phyloP scores from a whole-genome alignment of 2,329 filamentous ascomycete genomes.

The Lasiodiplodia sp. region DNA sequence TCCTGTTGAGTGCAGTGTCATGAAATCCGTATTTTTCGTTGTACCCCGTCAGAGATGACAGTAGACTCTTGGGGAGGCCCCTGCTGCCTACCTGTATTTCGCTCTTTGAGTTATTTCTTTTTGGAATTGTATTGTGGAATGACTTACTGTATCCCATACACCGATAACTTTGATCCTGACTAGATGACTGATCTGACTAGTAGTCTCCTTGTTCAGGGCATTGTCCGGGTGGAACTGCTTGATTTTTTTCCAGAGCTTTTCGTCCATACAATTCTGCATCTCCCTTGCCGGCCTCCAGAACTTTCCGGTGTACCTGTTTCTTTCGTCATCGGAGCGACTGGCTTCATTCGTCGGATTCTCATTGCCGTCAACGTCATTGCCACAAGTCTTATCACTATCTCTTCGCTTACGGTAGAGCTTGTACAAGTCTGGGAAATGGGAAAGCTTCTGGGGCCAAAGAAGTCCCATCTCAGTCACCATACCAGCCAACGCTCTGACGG shows the following conservation, averaged over 20 bases:
- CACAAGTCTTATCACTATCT: neutral
- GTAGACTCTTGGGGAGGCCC: neutral
- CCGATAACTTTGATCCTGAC: constrained; percentile 52
- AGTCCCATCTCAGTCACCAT: constrained; percentile 57
- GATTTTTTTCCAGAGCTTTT: neutral
- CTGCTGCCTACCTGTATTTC: constrained; percentile 20
- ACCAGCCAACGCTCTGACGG: constrained; percentile 48
- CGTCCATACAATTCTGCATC: neutral
- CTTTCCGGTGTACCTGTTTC: neutral
- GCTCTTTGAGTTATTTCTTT: constrained; percentile 34
- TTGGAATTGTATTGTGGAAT: neutral
- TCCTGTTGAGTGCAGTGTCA: constrained; percentile 9
- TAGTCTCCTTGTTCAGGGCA: neutral
- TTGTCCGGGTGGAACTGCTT: neutral
- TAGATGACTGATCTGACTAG: neutral
- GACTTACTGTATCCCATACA: constrained; percentile 59
- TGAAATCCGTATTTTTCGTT: constrained; percentile 25
- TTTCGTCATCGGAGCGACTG: no score
- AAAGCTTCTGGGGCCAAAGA: constrained; percentile 53
- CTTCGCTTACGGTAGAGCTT: constrained; percentile 37
- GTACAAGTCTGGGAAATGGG: constrained; percentile 53
- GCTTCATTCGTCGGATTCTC: neutral
- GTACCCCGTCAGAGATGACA: constrained; percentile 11
- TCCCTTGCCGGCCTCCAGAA: neutral
- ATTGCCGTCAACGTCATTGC: no score